Conservation (phyloP, 495 filamentous ascomycete genomes). For the Neurospora hispaniola region DNA sequence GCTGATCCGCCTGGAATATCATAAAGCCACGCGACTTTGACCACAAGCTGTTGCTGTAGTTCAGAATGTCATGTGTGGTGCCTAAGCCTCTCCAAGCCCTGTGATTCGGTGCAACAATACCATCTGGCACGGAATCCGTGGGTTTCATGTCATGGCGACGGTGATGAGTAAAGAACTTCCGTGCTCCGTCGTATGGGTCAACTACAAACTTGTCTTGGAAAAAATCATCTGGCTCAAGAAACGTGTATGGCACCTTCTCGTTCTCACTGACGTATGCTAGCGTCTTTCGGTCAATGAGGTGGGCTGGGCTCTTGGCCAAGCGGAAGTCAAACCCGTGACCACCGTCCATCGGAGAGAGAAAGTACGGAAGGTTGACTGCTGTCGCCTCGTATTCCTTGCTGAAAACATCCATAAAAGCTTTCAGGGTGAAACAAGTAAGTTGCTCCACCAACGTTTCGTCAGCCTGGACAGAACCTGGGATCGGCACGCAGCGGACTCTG, state of each 20-base stretch:
- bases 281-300: slow-evolving; percentile 57
- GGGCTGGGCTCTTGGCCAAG: slow-evolving; percentile 8
- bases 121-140: slow-evolving; percentile 27
- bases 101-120: slow-evolving; percentile 19
- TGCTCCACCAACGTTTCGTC: slow-evolving; percentile 28
- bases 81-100: slow-evolving; percentile 14
- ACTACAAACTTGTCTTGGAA: slow-evolving; percentile 57
- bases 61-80: slow-evolving; percentile 25
- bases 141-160: slow-evolving; percentile 37
- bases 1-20: slow-evolving; percentile 50
- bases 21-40: slow-evolving; percentile 16
- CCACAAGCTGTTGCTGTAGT: slow-evolving; percentile 36
- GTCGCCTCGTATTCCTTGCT: slow-evolving; percentile 68
- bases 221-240: slow-evolving; percentile 40
- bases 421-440: slow-evolving; percentile 60
- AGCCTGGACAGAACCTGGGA: slow-evolving; percentile 30
- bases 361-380: slow-evolving; percentile 64
- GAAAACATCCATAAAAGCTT: slow-evolving; percentile 76
- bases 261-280: slow-evolving; percentile 43
- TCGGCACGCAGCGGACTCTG: slow-evolving; percentile 35
- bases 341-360: slow-evolving; percentile 56
- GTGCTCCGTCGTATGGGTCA: slow-evolving; percentile 64
- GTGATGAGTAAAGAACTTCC: slow-evolving; percentile 43
- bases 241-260: slow-evolving; percentile 40
- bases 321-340: slow-evolving; percentile 19